A percentile compares a stretch with the other conserved stretches of the same genome.
Evolutionary conservation across 208 protist genomes (phyloP).

Genomic region (Leishmania mexicana): DNA sequence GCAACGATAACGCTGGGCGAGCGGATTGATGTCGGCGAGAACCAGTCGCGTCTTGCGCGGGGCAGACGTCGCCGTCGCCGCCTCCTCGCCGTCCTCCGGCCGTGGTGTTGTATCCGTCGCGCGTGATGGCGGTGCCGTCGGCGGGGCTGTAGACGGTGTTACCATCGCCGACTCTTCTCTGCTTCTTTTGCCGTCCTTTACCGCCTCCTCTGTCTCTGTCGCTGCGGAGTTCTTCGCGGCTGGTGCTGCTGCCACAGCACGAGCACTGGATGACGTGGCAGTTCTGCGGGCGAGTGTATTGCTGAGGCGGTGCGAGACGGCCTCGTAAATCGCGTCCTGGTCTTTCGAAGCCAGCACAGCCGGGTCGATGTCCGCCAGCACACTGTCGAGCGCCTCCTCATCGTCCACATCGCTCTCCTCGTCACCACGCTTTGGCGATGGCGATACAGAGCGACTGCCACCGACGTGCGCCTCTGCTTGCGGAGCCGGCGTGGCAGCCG

Average conservation of each 20-base stretch:
- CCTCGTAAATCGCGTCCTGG: slow-evolving; percentile 10
- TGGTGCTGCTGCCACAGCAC: background rate
- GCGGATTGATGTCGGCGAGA: slow-evolving; percentile 38
- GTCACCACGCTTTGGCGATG: background rate
- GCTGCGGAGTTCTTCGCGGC: background rate
- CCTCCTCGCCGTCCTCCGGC: slow-evolving; percentile 1
- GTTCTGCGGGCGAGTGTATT: background rate
- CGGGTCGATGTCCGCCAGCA: slow-evolving; percentile 24
- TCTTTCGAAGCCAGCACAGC: background rate
- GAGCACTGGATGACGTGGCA: background rate
- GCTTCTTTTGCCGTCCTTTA: background rate
- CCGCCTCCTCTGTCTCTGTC: background rate
- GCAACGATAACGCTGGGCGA: slow-evolving; percentile 19
- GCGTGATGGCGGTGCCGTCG: background rate
- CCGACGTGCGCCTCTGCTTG: background rate
- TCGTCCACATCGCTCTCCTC: slow-evolving; percentile 13
- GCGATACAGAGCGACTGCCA: slow-evolving; percentile 6
- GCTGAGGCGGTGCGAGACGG: slow-evolving; percentile 9
- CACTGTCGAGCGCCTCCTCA: slow-evolving; percentile 24
- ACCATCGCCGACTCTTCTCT: background rate
- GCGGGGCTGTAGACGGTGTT: background rate
- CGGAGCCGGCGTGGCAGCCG: background rate
- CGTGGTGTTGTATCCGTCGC: background rate
- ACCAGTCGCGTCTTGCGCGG: slow-evolving; percentile 11
- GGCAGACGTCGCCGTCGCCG: background rate